Evolutionary conservation across 192 early-diverging fungal species (phyloP).

Genomic region (Coemansia sp.): DNA sequence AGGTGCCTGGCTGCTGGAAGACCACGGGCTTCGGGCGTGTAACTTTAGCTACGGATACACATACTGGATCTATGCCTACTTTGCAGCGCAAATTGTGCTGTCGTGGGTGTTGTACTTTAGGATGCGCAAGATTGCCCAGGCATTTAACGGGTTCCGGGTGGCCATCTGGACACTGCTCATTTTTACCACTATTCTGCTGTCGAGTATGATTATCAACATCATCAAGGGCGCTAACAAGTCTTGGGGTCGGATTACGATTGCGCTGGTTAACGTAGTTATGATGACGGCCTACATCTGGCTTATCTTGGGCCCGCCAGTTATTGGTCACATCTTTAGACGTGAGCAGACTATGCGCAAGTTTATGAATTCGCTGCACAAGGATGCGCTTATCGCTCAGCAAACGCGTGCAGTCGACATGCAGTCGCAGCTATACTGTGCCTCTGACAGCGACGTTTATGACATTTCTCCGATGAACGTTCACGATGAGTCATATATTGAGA

Average conservation of each 20-base stretch:
- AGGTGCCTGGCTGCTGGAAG: constrained; percentile 42
- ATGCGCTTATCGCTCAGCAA: constrained; percentile 45
- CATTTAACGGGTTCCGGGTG: constrained; percentile 44
- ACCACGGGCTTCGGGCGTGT: constrained; percentile 39
- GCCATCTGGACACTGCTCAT: constrained; percentile 41
- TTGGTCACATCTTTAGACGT: constrained; percentile 44
- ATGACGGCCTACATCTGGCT: constrained; percentile 43
- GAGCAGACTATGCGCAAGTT: constrained; percentile 48
- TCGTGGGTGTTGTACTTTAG: constrained; percentile 39
- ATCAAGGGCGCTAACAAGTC: constrained; percentile 40
- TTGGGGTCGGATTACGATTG: constrained; percentile 42
- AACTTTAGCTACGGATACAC: constrained; percentile 39
- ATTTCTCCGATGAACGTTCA: constrained; percentile 14
- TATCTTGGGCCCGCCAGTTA: constrained; percentile 35
- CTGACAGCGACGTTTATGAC: constrained; percentile 24
- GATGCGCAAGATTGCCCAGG: constrained; percentile 41
- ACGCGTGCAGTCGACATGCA: constrained; percentile 23
- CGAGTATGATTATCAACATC: constrained; percentile 44
- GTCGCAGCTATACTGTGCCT: constrained; percentile 27
- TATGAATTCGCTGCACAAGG: constrained; percentile 47
- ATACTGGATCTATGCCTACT: constrained; percentile 40
- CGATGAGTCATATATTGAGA: constrained; percentile 17
- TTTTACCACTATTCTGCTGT: constrained; percentile 22
- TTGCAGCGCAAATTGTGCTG: constrained; percentile 31
- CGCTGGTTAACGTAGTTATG: constrained; percentile 29